phyloP scores from a whole-genome alignment of 179 eudicot species.

The Beta macrorhiza region DNA sequence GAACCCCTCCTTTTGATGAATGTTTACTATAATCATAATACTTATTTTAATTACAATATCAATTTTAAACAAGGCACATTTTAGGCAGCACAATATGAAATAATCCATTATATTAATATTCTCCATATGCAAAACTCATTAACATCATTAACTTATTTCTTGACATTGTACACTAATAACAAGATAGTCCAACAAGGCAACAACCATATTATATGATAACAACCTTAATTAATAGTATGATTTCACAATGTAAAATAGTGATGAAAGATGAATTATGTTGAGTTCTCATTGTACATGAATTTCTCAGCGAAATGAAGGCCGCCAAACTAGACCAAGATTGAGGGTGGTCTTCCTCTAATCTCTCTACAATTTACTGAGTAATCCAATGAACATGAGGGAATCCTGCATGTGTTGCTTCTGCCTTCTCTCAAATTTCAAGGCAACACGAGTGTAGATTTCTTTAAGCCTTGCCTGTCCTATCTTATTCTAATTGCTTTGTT shows the following conservation, averaged over 20 bases:
- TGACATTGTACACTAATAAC: not conserved
- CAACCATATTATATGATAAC: not conserved
- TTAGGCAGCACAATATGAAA: too few relatives aligned
- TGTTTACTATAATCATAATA: too few relatives aligned
- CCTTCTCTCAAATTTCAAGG: slow-evolving; percentile 21
- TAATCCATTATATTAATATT: too few relatives aligned
- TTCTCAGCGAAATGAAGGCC: slow-evolving; percentile 25
- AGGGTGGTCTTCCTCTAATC: not conserved
- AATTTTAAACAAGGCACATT: too few relatives aligned
- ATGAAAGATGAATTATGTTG: slow-evolving; percentile 12
- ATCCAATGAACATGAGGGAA: not conserved
- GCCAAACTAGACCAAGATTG: slow-evolving; percentile 23
- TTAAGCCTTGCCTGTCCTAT: slow-evolving; percentile 15
- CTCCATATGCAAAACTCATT: not conserved
- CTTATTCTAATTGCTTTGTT: slow-evolving; percentile 2
- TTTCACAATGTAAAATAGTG: not conserved
- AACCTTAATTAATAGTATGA: not conserved
- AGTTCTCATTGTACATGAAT: slow-evolving; percentile 26
- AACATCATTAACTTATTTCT: not conserved
- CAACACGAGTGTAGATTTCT: slow-evolving; percentile 29
- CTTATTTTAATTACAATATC: too few relatives aligned
- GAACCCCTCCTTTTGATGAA: too few relatives aligned
- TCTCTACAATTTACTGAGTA: not conserved
- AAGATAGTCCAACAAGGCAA: not conserved
- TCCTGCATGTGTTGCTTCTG: not conserved